Percentiles rank a stretch among this genome's conserved stretches.
phyloP scores from a whole-genome alignment of 2,329 filamentous ascomycete genomes.

The Ceratocystis huliohia region DNA sequence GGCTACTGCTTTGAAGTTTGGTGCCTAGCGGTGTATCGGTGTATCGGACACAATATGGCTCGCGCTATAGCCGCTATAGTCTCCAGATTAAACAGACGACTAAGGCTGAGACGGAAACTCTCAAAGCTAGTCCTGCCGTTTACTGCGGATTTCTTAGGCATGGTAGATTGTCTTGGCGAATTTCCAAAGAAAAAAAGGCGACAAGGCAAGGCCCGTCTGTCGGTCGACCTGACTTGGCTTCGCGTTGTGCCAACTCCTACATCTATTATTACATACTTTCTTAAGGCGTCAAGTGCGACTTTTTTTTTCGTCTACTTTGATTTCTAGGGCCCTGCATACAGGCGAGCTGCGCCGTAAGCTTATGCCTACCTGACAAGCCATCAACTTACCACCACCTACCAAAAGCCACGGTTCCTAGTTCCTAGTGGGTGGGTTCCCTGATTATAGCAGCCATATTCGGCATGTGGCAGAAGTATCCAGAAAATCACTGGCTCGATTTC shows the following conservation, averaged over 20 bases:
- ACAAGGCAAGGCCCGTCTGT: neutral
- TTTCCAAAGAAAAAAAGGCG: neutral
- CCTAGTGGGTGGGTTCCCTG: neutral
- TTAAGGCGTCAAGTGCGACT: too few relatives aligned
- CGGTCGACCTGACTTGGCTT: too few relatives aligned
- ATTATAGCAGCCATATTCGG: neutral
- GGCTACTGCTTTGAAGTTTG: neutral
- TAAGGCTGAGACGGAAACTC: too few relatives aligned
- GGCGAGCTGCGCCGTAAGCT: slow-evolving; percentile 5
- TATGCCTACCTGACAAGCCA: slow-evolving; percentile 5
- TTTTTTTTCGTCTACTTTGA: neutral
- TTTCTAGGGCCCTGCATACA: neutral
- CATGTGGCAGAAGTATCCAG: neutral
- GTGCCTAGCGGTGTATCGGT: neutral
- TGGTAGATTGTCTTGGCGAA: too few relatives aligned
- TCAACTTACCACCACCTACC: neutral
- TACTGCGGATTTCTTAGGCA: too few relatives aligned
- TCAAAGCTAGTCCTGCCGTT: too few relatives aligned
- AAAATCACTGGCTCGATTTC: neutral
- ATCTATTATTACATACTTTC: too few relatives aligned
- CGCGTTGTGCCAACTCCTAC: too few relatives aligned
- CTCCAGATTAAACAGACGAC: neutral
- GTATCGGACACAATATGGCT: neutral
- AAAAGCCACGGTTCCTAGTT: neutral
- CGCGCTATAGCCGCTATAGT: slow-evolving; percentile 2